phyloP scores from a whole-genome alignment of 352 stramenopile species.

The Phytophthora pisi region DNA sequence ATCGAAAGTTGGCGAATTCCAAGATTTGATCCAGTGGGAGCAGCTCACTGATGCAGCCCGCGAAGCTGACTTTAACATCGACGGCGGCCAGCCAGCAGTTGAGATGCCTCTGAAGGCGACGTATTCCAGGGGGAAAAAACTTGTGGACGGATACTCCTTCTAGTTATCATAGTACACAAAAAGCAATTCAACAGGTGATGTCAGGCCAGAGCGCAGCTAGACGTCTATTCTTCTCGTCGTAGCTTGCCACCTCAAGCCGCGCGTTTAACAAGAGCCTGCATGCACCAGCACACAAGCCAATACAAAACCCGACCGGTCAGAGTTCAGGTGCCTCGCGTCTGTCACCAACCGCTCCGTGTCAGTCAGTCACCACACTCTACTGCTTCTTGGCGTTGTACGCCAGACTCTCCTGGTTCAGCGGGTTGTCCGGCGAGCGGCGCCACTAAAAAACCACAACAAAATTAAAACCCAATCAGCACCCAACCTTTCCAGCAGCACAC shows the following conservation, averaged over 20 bases:
- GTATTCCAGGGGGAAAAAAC: background rate
- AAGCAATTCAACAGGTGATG: background rate
- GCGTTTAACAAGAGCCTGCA: background rate
- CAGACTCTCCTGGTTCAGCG: conserved; percentile 73
- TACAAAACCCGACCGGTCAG: background rate
- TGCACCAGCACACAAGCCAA: background rate
- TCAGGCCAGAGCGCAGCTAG: background rate
- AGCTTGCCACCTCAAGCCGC: background rate
- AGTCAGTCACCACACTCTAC: conserved; percentile 4
- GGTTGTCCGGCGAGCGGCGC: conserved; percentile 79
- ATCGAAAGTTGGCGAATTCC: background rate
- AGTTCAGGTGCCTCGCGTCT: background rate
- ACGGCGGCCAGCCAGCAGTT: background rate
- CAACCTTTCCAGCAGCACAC: background rate
- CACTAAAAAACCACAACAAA: conserved; percentile 47
- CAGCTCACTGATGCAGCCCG: conserved; percentile 13
- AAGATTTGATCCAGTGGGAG: conserved; percentile 23
- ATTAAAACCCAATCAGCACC: background rate
- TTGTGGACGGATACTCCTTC: background rate
- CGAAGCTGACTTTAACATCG: conserved; percentile 1
- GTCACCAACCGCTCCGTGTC: too few relatives aligned
- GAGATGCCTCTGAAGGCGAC: background rate
- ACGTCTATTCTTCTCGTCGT: background rate
- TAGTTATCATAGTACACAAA: background rate
- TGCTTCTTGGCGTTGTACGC: conserved; percentile 84